Base-by-base conservation (phyloP, 75 land plant genomes). In the Sequoiadendron giganteum region DNA sequence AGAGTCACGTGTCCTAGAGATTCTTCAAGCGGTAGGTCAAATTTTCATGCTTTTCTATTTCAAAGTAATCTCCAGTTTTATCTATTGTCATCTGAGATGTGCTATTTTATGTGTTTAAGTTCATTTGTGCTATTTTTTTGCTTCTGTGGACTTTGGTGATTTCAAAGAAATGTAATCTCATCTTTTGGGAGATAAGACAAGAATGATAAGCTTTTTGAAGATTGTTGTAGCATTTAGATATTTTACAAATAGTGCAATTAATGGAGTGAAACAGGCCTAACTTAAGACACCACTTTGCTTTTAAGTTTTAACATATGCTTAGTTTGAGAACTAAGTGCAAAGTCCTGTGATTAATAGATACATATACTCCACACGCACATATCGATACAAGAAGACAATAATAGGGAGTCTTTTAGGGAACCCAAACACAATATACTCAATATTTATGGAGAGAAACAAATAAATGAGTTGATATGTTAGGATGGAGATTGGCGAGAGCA, bases 1-100 rank as follows among this genome's bases (percentile, higher is more conserved):
- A 85, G 99, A 95, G 21, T 90, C 99, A 55, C 92, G 95, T 49
- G 99, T 98, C 28, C 21, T 91, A 78, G 99, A 98, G 93, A 98
- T 98, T 82, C 95, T 98, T 86, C 95, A 97, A 92, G 99, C 99
- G 87, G 99, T 98, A 92, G 39, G 91, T 85, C 43, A 85, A 54
- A 36, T 34, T 85, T 32, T 18, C 43, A 56, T 85, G 86, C 56
- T 54, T 34, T 85, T 55, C 30, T 45, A 42, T 36, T 79, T 38
- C 7, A 79, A 79, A 79, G 21, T 49, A 49, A 84, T 49, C 7
- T 43, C 48, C 6, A 13, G 49, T 40, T 19, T 85, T 55, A 19
- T 4, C 56, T 84, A 25, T 86, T 40, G 25, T 84, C 52, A 39
- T 30, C 18, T 13, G 11, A 75, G 1, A 72, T 28, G 34, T 43